phyloP scores from a whole-genome alignment of 441 rosid genomes.

The Iberis amara region DNA sequence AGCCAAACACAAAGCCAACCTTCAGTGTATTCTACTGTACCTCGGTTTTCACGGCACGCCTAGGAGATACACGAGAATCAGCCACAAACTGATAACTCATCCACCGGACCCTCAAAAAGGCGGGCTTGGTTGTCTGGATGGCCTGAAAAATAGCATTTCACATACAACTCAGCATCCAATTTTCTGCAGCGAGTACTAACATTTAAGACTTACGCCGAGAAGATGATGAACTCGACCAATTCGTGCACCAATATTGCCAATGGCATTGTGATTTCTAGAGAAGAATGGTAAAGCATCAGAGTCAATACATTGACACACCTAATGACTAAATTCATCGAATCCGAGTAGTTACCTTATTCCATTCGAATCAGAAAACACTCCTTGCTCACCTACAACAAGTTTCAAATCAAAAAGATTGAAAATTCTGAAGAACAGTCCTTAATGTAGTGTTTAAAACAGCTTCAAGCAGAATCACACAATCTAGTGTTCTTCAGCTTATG shows the following conservation, averaged over 20 bases:
- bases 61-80: conserved; percentile 24
- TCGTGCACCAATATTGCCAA: conserved; percentile 16
- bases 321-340: not conserved
- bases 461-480: not conserved
- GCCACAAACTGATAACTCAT: conserved; percentile 30
- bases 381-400: conserved; percentile 23
- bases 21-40: conserved; percentile 17
- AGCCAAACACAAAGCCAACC: conserved; percentile 1
- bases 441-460: not conserved
- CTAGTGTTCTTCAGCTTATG: not conserved
- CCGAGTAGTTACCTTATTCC: conserved; percentile 21
- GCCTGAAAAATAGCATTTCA: conserved; percentile 20
- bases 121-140: conserved; percentile 19
- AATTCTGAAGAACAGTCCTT: not conserved
- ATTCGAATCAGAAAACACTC: conserved; percentile 12
- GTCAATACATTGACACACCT: not conserved
- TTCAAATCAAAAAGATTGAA: conserved; percentile 2
- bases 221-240: conserved; percentile 20
- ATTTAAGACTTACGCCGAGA: conserved; percentile 18
- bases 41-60: conserved; percentile 16
- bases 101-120: conserved; percentile 21
- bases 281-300: conserved; percentile 18
- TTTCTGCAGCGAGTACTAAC: not conserved
- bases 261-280: conserved; percentile 14
- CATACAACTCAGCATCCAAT: conserved; percentile 3